Evolutionary conservation across 257 asterid species (phyloP), one percentile per base, ranked within the genome.

Genomic region (Nicotiana obtusifolia): DNA sequence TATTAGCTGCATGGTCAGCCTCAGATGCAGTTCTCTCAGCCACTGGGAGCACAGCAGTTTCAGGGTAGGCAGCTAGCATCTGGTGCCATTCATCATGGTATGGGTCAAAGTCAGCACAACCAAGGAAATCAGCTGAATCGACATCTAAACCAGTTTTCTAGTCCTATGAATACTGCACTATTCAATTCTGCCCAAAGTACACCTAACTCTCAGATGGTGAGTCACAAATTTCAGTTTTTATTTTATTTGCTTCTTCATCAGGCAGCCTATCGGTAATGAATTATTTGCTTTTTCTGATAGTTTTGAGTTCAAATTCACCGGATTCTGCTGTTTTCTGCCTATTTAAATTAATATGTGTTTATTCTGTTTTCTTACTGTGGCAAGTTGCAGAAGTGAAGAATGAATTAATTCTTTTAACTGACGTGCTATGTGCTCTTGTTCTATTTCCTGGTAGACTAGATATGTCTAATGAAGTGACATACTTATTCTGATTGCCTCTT

Each of bases 91-190:
- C 97, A 94, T 82, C 91, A 88, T 54, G 89, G 88, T 81, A 87
- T 93, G 90, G 89, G 90, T 73, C 94, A 90, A 81, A 90, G 86
- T 92, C 97, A 91, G 84, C 89, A 92, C 81, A 92, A 82, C 90
- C 97, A 91, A 85, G 99, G 97, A 89, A 95, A 91, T 88, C 99
- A 94, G 88, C 84, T 95, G 87, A 94, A 89, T 85, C 98, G 97
- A 60, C 96, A 93, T 76, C 56, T 91, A 73, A 95, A 91, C 86
- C 99, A 95, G 86, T 95, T 90, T 84, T 87, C 99, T 56, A 91
- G 95, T 82, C 89, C 97, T 15, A 95, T 97, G 33, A 95, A 93
- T 84, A 93, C 86, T 85, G 98, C 97, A 64, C 85, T 95, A 77
- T 95, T 90, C 87, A 95, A 89, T 91, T 93, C 99, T 65, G 95